Base-by-base conservation (phyloP, 2,329 filamentous ascomycete genomes). In the Dothidotthia symphoricarpi region DNA sequence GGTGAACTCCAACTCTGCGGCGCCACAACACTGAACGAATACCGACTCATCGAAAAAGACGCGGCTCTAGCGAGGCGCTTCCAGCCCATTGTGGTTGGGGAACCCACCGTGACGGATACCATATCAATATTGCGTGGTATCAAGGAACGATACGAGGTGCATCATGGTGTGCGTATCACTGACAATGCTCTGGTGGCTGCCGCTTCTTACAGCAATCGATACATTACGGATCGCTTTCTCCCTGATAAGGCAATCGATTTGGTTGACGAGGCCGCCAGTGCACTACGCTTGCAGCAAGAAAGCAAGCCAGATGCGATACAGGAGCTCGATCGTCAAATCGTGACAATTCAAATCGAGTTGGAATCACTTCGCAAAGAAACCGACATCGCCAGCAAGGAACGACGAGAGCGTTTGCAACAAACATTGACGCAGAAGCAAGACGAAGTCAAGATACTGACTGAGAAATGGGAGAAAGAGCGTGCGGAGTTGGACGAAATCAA, bases 231-330 rank as follows among this genome's bases (percentile, higher is more conserved):
- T 61, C 84, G 93, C 2, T 97, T 95, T 68, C 74, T 97, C 1
- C 93, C 93, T 0, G 93, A 98, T 68, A 97, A 97, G 66, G 93
- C 93, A 3, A 97, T 98, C 47, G 93, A 97, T 64, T 69, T 97
- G 12, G 93, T 98, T 66, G 93, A 97, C 50, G 93, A 97, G 69
- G 93, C 93, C 8, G 90, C 91, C 1, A 94, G 87, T 43, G 88
- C 89, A 15, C 73, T 97, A 8, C 82, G 94, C 29, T 70, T 97
- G 22, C 91, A 97, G 61, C 93, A 97, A 67, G 93, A 98, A 67
- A 95, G 88, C 55, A 97, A 96, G 56, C 93, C 93, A 0, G 93
- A 97, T 53, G 83, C 91, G 7, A 96, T 98, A 24, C 88, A 94
- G 71, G 82, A 85, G 34, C 79, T 97, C 1, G 91, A 97, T 57